Evolutionary conservation across 2,329 filamentous ascomycete species (phyloP).

Genomic region (Diaporthe sp.): DNA sequence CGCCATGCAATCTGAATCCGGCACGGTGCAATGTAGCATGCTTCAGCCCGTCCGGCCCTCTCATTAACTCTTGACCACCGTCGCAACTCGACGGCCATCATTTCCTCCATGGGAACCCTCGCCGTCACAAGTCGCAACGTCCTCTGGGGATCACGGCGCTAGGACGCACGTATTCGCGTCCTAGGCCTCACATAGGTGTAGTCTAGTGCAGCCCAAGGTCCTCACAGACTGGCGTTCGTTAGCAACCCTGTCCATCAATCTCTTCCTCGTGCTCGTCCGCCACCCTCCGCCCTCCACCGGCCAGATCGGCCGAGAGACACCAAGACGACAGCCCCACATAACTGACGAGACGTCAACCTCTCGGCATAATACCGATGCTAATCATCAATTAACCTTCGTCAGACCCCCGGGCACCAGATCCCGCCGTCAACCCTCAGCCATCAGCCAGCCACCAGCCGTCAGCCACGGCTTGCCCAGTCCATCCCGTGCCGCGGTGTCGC

Average conservation of each 20-base stretch:
- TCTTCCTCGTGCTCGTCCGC: neutral
- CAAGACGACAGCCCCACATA: neutral
- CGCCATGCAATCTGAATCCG: neutral
- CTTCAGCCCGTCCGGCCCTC: neutral
- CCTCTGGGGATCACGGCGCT: conserved; percentile 14
- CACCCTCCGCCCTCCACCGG: neutral
- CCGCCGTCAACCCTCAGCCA: conserved; percentile 3
- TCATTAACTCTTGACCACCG: conserved; percentile 29
- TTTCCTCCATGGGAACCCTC: conserved; percentile 23
- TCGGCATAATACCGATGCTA: conserved; percentile 28
- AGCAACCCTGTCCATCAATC: neutral
- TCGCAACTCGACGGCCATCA: conserved; percentile 24
- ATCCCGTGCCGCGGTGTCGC: neutral
- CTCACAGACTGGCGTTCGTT: neutral
- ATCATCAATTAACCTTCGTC: conserved; percentile 21
- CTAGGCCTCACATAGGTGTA: conserved; percentile 23
- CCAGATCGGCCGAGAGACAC: conserved; percentile 3
- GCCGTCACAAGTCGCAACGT: conserved; percentile 28
- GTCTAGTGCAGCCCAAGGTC: neutral
- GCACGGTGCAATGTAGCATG: neutral
- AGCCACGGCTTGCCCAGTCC: conserved; percentile 17
- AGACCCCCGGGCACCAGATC: conserved; percentile 15
- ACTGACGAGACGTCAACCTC: neutral
- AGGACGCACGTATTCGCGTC: conserved; percentile 29
- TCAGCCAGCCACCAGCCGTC: conserved; percentile 15